Conservation (phyloP, 2,329 filamentous ascomycete genomes). For the Arthrocladium fulminans region DNA sequence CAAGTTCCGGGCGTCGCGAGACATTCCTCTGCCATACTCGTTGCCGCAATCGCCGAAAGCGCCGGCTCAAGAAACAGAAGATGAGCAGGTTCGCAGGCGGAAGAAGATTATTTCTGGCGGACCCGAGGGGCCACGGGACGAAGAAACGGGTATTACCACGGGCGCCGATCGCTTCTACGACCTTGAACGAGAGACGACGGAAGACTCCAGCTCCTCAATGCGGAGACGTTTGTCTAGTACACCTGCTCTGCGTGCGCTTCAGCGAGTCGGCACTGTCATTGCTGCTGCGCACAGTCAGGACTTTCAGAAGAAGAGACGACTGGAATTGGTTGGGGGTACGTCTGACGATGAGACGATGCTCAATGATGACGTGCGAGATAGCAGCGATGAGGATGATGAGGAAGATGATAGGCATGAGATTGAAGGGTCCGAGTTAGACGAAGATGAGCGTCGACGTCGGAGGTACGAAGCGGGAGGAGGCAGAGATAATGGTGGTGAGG, state of each 20-base stretch:
- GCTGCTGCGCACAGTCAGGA: conserved; percentile 81
- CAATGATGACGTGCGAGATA: conserved; percentile 23
- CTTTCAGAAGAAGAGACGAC: conserved; percentile 69
- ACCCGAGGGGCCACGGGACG: background rate
- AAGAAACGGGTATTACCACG: conserved; percentile 12
- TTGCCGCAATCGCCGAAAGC: background rate
- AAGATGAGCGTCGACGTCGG: background rate
- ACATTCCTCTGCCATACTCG: conserved; percentile 73
- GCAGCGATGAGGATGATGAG: conserved; percentile 30
- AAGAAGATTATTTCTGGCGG: background rate
- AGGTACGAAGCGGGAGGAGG: background rate
- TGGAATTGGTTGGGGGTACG: conserved; percentile 32
- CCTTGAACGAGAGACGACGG: conserved; percentile 15
- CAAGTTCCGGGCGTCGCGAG: conserved; percentile 79
- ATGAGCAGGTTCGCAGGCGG: background rate
- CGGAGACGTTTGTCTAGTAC: conserved; percentile 24
- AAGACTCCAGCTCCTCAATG: conserved; percentile 5
- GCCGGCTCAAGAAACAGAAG: background rate
- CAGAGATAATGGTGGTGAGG: background rate
- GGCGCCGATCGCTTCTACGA: conserved; percentile 18
- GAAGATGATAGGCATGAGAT: conserved; percentile 30
- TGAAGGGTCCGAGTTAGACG: background rate
- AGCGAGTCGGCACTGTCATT: conserved; percentile 58
- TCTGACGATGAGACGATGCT: conserved; percentile 27
- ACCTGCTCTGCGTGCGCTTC: conserved; percentile 25